phyloP scores from a whole-genome alignment of 2,329 filamentous ascomycete genomes.

The Sarocladiaceae sp. region DNA sequence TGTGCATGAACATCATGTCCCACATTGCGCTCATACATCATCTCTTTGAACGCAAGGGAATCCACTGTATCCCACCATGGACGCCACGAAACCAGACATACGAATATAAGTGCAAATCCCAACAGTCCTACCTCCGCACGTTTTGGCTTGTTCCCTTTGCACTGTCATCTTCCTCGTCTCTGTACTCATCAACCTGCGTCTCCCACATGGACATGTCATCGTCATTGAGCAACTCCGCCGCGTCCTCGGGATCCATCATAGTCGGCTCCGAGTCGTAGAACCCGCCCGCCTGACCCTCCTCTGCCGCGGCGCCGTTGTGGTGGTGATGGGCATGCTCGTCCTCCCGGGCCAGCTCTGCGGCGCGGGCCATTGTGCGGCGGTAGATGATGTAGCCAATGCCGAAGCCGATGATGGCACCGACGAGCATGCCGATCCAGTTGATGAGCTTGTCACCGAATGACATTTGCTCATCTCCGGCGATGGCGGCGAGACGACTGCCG shows the following conservation, averaged over 20 bases:
- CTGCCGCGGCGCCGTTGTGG: slow-evolving; percentile 14
- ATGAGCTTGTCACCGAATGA: slow-evolving; percentile 67
- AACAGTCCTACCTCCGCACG: background rate
- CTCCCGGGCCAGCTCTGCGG: slow-evolving; percentile 48
- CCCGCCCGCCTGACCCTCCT: slow-evolving; percentile 25
- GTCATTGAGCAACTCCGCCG: slow-evolving; percentile 49
- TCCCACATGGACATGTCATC: slow-evolving; percentile 56
- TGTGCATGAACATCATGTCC: too few species aligned
- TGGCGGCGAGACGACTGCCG: slow-evolving; percentile 70
- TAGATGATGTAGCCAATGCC: slow-evolving; percentile 83
- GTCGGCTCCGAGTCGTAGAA: slow-evolving; percentile 38
- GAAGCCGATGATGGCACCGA: slow-evolving; percentile 65
- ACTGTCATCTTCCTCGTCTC: slow-evolving; percentile 23
- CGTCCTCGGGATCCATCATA: slow-evolving; percentile 40
- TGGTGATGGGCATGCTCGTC: too few species aligned
- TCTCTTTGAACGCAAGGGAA: too few species aligned
- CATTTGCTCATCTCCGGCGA: slow-evolving; percentile 78
- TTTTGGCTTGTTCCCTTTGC: background rate
- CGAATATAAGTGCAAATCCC: background rate
- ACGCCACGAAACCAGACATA: background rate
- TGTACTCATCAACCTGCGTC: slow-evolving; percentile 20
- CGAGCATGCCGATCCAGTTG: slow-evolving; percentile 74
- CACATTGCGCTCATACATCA: too few species aligned
- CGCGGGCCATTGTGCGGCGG: slow-evolving; percentile 57
- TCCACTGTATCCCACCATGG: too few species aligned